Evolutionary conservation across 1,284 basidiomycete genomes (phyloP), one percentile per base, ranked within the genome.

Genomic region (Pisolithus thermaeus): DNA sequence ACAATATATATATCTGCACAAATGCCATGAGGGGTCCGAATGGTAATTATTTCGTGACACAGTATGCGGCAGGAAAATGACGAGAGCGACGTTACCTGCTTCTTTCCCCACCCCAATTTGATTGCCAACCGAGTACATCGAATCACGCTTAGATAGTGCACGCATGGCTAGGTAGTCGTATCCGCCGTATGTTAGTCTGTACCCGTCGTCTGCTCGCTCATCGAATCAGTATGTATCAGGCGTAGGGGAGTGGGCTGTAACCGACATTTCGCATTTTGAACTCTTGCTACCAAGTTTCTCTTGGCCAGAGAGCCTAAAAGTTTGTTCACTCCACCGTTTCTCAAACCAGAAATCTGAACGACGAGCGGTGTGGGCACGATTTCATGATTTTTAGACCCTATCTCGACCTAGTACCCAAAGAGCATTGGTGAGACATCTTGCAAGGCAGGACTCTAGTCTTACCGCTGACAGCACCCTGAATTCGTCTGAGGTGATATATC

Each of bases 41-140:
- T 4, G 20, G 25, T 43, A 23, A n/a, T 22, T 11, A 25, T 11
- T 30, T 11, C n/a, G 18, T 8, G 28, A 36, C n/a, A 46, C 18
- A 22, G n/a, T 8, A 8, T 30, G 27, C 7, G 16, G 6, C 14
- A 39, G 20, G 25, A 14, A 30, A 16, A 8, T 11, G 25, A 27
- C 16, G 23, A 27, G 20, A 45, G 7, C 12, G 30, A 64, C 79
- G 53, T 30, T 53, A 85, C 90, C 94, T 52, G 91, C 92, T 72
- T 99, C 97, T 72, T 99, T 99, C 25, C 96, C 96, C 25, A 98
- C 95, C 35, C 96, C 96, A 61, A 99, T 96, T 72, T 97, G 92
- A 66, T 97, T 96, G 12, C 96, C 97, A 32, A 99, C 92, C 23
- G 90, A 90, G 58, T 87, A 74, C 69, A 93, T 77, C 1, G 90